Evolutionary conservation across 129 eudicot genomes (phyloP), one percentile per base, ranked within the genome.

Genomic region (Gnaphalium uliginosum): DNA sequence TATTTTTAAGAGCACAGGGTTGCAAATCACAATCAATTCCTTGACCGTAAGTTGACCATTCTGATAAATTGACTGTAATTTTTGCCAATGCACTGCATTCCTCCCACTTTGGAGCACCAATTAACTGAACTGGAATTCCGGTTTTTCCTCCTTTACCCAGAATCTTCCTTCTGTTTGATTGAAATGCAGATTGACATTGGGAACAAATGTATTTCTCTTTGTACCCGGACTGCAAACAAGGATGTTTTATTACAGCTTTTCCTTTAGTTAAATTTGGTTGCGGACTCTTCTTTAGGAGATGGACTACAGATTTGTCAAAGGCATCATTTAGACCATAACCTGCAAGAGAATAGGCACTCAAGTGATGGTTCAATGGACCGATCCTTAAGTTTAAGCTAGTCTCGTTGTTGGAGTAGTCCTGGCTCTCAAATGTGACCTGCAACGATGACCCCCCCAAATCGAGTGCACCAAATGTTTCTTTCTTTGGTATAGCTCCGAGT

Each of bases 281-380:
- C n/a, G 73, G 79, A 71, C 67, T 80, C 74, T 50, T 77, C 81
- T 83, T 95, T 54, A 95, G 73, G 50, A 95, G 92, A 84, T 86
- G 86, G 81, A 84, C 87, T 19, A 95, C 99, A 10, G 99, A 95
- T 70, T 87, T 95, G 78, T 91, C 99, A 85, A 95, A 95, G 30
- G 99, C 99, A 78, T 95, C 99, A 76, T 95, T 95, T 18, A 95
- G 86, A 57, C 99, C 99, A 68, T 91, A 95, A 54, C 99, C 99
- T 21, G 93, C 79, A 25, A 95, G 83, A 32, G 99, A 95, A 83
- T 95, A 95, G 29, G 99, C 99, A 83, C 83, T 95, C 17, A 95
- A 85, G 80, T 87, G 96, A 85, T 95, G 96, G 54, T 84, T 91
- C 66, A 89, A 91, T 56, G 90, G 78, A 50, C 99, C 99, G 25